phyloP scores from a whole-genome alignment of 2,329 filamentous ascomycete species.

The Zymoseptoria ardabiliae region DNA sequence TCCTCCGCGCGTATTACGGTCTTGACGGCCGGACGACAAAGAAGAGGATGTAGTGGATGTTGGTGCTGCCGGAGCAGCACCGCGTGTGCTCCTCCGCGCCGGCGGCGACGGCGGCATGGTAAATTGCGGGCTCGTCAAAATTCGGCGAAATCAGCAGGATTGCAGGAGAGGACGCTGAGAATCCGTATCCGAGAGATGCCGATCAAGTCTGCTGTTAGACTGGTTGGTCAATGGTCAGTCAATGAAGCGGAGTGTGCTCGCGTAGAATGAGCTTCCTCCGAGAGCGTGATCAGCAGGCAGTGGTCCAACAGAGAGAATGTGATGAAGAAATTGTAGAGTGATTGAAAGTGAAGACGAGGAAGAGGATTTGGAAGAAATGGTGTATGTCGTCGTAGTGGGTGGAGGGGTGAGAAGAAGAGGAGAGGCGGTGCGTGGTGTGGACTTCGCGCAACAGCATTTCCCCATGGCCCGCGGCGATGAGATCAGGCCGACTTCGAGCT shows the following conservation, averaged over 20 bases:
- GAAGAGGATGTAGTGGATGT: slow-evolving; percentile 70
- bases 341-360: background rate
- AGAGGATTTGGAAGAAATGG: background rate
- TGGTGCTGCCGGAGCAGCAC: slow-evolving; percentile 45
- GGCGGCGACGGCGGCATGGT: slow-evolving; percentile 26
- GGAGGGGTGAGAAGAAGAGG: background rate
- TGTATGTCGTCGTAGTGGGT: background rate
- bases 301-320: slow-evolving; percentile 5
- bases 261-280: background rate
- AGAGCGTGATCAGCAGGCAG: background rate
- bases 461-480: too few species aligned
- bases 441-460: background rate
- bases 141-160: background rate
- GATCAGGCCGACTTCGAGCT: too few species aligned
- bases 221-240: background rate
- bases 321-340: background rate
- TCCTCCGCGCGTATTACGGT: slow-evolving; percentile 62
- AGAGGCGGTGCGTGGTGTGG: background rate
- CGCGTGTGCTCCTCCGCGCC: slow-evolving; percentile 77
- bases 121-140: background rate
- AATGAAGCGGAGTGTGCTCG: background rate
- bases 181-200: background rate
- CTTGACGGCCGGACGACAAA: slow-evolving; percentile 62
- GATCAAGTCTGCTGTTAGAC: background rate
- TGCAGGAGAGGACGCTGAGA: background rate